phyloP scores from a whole-genome alignment of 1,284 basidiomycete species.

The Malassezia globosa region DNA sequence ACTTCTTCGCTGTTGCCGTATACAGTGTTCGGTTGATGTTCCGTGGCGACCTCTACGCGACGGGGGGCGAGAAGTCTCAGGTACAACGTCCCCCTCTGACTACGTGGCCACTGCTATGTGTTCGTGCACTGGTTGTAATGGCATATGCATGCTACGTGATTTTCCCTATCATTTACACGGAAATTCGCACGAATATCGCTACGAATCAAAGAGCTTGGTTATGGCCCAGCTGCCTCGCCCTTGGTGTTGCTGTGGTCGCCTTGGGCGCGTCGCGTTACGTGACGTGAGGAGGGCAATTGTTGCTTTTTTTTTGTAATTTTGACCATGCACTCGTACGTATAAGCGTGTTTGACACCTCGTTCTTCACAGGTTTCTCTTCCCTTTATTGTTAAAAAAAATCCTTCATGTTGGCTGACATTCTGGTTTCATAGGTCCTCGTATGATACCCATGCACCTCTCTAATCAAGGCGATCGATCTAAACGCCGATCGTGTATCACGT shows the following conservation, averaged over 20 bases:
- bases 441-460: constrained; percentile 16
- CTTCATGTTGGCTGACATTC: too few species aligned
- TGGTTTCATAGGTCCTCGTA: too few species aligned
- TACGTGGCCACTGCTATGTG: constrained; percentile 31
- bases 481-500: constrained; percentile 4
- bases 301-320: too few species aligned
- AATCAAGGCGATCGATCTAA: too few species aligned
- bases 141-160: constrained; percentile 43
- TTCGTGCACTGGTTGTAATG: constrained; percentile 31
- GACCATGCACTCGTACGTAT: too few species aligned
- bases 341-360: too few species aligned
- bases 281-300: too few species aligned
- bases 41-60: constrained; percentile 44
- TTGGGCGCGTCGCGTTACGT: constrained; percentile 1
- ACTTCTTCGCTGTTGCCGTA: constrained; percentile 91
- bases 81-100: constrained; percentile 12
- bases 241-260: not conserved
- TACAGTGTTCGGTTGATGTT: constrained; percentile 82
- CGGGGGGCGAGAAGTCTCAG: constrained; percentile 6
- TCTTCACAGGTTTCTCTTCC: too few species aligned
- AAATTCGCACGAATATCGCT: constrained; percentile 28
- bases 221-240: not conserved
- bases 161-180: constrained; percentile 42
- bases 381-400: too few species aligned
- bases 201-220: not conserved